Evolutionary conservation across 1,139 yeast species (phyloP), one percentile per base, ranked within the genome.

Genomic region (Yamadazyma pseudoaaseri): DNA sequence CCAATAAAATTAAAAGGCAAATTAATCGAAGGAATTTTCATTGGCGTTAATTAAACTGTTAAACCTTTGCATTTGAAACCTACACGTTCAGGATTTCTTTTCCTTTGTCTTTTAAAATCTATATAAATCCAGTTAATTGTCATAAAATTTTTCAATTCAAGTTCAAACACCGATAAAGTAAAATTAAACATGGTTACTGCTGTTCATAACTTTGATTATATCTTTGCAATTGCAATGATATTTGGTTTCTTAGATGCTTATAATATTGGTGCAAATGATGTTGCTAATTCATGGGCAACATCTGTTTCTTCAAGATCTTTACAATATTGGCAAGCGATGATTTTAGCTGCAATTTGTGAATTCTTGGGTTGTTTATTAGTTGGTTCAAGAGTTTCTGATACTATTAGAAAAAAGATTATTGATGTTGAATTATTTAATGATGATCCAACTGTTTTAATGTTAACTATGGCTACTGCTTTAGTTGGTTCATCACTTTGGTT

Each of bases 241-340:
- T 81, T 83, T 60, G 89, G 87, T 44, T 80, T 81, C 65, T 65
- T 81, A 49, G 89, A 81, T 59, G 90, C 90, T n/a, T 83, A 80
- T 73, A 81, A 81, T 54, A 83, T 81, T 48, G 94, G 94, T 36
- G 94, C 92, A 27, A 83, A 84, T 52, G 92, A 83, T 67, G 89
- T 82, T 39, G 85, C 92, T 24, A 83, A 84, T 62, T 82, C 92
- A 3, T 83, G 81, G 53, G 84, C 90, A 1, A 79, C 89, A 2
- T 77, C 86, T 3, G 79, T 81, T 15, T 79, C 89, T 4, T 80
- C 90, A 9, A 64, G 85, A 47, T 74, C 87, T 16, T 62, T 83
- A 42, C 75, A 75, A 37, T 81, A 81, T 55, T 76, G 84, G 77
- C 92, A 83, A 58, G 90, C 89, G 16, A 79, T 80, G 83, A 45